These are phyloP conservation scores for Cucurbita pepo DNA, from an alignment of 306 rosid species.

Conservation along the genomic window DNA sequence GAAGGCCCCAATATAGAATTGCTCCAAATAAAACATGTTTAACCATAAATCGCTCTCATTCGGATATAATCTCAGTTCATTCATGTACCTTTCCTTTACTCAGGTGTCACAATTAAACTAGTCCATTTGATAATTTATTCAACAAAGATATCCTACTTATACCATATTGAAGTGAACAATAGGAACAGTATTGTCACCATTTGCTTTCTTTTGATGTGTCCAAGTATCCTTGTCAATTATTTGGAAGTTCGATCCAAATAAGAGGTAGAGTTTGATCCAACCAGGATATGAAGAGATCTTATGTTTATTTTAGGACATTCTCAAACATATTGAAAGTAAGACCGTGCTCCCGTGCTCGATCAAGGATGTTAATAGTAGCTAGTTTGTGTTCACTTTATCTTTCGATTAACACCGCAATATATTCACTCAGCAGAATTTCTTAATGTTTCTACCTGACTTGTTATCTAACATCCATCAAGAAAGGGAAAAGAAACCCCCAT, in stretches of 20 bases:
- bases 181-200: background rate
- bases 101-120: too few relatives aligned
- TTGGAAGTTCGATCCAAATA: background rate
- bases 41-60: too few relatives aligned
- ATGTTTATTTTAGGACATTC: background rate
- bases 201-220: too few relatives aligned
- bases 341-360: background rate
- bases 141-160: background rate
- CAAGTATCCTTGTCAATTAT: background rate
- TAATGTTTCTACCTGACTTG: background rate
- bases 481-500: background rate
- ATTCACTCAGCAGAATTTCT: background rate
- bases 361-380: background rate
- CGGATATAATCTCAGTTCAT: too few relatives aligned
- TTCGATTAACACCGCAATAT: background rate
- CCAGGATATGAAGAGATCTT: background rate
- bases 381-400: too few relatives aligned
- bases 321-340: background rate
- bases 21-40: too few relatives aligned
- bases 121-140: background rate
- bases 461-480: background rate
- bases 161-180: background rate
- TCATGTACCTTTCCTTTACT: too few relatives aligned
- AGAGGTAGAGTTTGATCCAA: background rate
- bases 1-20: too few relatives aligned